phyloP scores from a whole-genome alignment of 768 basidiomycete species.

The Boletus sp. region DNA sequence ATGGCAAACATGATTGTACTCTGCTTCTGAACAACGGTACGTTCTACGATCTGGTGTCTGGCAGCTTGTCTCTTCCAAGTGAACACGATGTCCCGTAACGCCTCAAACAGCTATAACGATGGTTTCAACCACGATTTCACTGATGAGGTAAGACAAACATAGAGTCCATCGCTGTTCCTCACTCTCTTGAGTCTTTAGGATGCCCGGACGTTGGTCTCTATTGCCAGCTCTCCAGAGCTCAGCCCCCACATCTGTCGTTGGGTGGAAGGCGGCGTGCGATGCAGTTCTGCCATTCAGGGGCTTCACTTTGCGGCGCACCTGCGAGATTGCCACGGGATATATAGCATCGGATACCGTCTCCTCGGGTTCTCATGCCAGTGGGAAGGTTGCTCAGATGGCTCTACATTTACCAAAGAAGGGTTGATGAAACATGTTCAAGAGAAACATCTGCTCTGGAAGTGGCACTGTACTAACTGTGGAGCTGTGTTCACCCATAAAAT shows the following conservation, averaged over 20 bases:
- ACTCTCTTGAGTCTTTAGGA: conserved; percentile 24
- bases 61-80: background rate
- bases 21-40: background rate
- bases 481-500: conserved; percentile 11
- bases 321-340: conserved; percentile 21
- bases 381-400: conserved; percentile 23
- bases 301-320: conserved; percentile 16
- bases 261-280: conserved; percentile 14
- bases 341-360: conserved; percentile 1
- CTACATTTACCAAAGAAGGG: conserved; percentile 17
- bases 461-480: conserved; percentile 26
- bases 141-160: conserved; percentile 22
- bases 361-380: conserved; percentile 20
- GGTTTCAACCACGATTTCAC: conserved; percentile 32
- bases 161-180: background rate
- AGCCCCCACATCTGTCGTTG: conserved; percentile 25
- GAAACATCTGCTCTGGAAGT: conserved; percentile 25
- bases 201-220: conserved; percentile 22
- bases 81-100: conserved; percentile 20
- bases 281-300: conserved; percentile 18
- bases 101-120: conserved; percentile 11
- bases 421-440: conserved; percentile 28
- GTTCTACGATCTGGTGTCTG: background rate
- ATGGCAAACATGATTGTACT: background rate
- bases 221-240: conserved; percentile 30